Conservation (phyloP, 139 green algal species). For the Choricystis sp. region DNA sequence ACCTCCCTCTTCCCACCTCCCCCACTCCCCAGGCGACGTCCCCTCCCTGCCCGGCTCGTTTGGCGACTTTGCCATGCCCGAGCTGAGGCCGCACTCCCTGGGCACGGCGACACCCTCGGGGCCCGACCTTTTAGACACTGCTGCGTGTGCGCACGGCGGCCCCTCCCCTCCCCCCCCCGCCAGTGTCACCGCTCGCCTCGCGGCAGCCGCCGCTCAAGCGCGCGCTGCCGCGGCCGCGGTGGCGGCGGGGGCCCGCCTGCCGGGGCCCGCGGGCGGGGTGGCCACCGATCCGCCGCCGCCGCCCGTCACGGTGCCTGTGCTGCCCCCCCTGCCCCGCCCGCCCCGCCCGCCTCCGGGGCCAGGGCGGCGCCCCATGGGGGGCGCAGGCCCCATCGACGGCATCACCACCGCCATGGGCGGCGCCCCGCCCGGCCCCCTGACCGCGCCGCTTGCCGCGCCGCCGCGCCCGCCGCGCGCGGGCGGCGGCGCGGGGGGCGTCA, state of each 20-base stretch:
- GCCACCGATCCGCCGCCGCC: too few species aligned
- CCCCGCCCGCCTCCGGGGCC: too few species aligned
- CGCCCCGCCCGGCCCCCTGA: not conserved
- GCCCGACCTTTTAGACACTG: too few species aligned
- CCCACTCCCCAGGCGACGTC: not conserved
- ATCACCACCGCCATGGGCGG: not conserved
- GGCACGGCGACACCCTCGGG: too few species aligned
- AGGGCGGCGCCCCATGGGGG: too few species aligned
- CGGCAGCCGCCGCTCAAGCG: not conserved
- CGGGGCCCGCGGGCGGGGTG: not conserved
- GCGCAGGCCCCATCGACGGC: not conserved
- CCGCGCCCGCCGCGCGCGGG: too few species aligned
- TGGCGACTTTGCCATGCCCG: not conserved
- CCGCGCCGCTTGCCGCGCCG: not conserved
- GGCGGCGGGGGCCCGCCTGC: not conserved
- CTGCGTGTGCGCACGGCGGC: not conserved
- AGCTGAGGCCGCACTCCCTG: not conserved
- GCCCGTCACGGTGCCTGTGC: not conserved
- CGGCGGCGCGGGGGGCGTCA: conserved; percentile 24
- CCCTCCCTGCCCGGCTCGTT: not conserved
- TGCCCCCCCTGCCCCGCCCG: too few species aligned
- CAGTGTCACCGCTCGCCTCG: too few species aligned
- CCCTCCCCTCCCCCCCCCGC: too few species aligned
- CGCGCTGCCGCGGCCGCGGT: not conserved
- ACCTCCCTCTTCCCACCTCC: not conserved